phyloP scores from a whole-genome alignment of 768 basidiomycete species.

The Hebeloma cylindrosporum region DNA sequence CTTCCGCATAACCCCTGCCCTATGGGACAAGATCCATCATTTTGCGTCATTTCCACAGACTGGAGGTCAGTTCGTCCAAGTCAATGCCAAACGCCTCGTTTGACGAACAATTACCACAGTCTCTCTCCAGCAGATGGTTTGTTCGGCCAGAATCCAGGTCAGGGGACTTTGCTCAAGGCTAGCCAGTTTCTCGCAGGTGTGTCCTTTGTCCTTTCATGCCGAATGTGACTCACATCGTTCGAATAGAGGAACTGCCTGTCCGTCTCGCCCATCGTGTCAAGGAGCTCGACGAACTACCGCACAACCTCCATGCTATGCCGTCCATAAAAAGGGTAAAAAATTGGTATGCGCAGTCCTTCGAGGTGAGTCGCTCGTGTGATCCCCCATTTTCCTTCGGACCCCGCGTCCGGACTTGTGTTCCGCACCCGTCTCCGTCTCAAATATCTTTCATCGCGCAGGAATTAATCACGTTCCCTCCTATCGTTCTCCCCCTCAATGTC shows the following conservation, averaged over 20 bases:
- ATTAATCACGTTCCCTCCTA: slow-evolving; percentile 80
- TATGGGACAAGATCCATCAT: slow-evolving; percentile 92
- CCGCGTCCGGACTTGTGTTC: background rate
- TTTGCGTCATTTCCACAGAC: slow-evolving; percentile 93
- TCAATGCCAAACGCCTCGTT: slow-evolving; percentile 45
- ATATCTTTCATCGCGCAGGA: too few relatives aligned
- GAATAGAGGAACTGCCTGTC: slow-evolving; percentile 87
- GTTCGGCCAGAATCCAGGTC: slow-evolving; percentile 94
- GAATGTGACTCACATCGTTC: too few relatives aligned
- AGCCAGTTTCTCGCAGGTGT: slow-evolving; percentile 84
- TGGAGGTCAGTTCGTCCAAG: slow-evolving; percentile 55
- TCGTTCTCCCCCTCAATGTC: slow-evolving; percentile 68
- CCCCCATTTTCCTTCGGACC: slow-evolving; percentile 1
- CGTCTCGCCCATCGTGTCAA: slow-evolving; percentile 94
- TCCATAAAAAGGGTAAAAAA: slow-evolving; percentile 94
- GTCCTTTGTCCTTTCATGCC: too few relatives aligned
- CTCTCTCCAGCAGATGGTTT: slow-evolving; percentile 97
- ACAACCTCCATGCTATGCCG: slow-evolving; percentile 87
- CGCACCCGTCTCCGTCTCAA: too few relatives aligned
- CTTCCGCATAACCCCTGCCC: slow-evolving; percentile 72
- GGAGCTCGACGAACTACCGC: slow-evolving; percentile 92
- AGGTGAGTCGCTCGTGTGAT: slow-evolving; percentile 78
- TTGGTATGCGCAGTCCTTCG: slow-evolving; percentile 99
- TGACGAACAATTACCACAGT: slow-evolving; percentile 49
- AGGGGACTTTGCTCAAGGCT: slow-evolving; percentile 91